Percentiles rank a stretch among this genome's conserved stretches.
Evolutionary conservation across 805 yeast genomes (phyloP).

Genomic region (Suhomyces pyralidae): DNA sequence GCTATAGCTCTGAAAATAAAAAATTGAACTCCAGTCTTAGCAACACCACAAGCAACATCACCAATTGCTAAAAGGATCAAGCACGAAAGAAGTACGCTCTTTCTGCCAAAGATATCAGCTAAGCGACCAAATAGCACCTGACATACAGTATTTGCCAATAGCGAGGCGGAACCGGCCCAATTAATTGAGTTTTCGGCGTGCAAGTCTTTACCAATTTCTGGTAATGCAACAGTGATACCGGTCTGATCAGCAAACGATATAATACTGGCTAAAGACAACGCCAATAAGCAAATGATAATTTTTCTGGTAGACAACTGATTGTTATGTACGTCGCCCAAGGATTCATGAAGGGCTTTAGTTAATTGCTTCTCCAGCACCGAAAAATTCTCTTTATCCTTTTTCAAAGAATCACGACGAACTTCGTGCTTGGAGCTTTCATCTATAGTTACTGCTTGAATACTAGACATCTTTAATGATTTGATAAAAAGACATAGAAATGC

Average conservation of each 20-base stretch:
- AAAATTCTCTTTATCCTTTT: not conserved
- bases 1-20: slow-evolving; percentile 52
- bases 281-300: slow-evolving; percentile 34
- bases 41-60: slow-evolving; percentile 51
- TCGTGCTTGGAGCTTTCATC: not conserved
- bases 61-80: slow-evolving; percentile 39
- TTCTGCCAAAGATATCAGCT: slow-evolving; percentile 55
- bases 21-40: slow-evolving; percentile 46
- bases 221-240: slow-evolving; percentile 46
- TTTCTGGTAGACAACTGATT: slow-evolving; percentile 38
- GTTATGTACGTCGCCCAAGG: slow-evolving; percentile 40
- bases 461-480: not conserved
- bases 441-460: not conserved
- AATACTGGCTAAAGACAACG: slow-evolving; percentile 38
- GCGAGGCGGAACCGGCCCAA: slow-evolving; percentile 58
- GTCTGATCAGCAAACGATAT: slow-evolving; percentile 50
- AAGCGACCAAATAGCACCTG: slow-evolving; percentile 54
- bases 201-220: slow-evolving; percentile 47
- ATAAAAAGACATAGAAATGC: not conserved
- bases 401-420: not conserved
- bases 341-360: not conserved
- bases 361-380: not conserved
- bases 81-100: slow-evolving; percentile 39
- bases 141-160: slow-evolving; percentile 50
- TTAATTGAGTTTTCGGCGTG: slow-evolving; percentile 47